phyloP scores from a whole-genome alignment of 768 basidiomycete genomes.

The Austroboletus festivus region DNA sequence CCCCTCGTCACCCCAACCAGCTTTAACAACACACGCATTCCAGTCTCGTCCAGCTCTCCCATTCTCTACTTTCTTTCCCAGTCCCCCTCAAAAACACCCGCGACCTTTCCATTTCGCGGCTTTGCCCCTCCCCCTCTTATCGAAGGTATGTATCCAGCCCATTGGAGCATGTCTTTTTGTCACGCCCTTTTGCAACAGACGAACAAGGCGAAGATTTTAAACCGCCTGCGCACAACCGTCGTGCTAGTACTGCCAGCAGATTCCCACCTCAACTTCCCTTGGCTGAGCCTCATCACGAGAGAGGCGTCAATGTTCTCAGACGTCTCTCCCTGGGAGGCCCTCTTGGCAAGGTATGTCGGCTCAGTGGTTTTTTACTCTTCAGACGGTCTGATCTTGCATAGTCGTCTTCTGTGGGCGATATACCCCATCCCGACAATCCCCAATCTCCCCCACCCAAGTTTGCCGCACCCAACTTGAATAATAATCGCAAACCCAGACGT shows the following conservation, averaged over 20 bases:
- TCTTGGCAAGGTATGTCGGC: constrained; percentile 51
- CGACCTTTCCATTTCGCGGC: constrained; percentile 60
- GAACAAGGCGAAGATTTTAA: constrained; percentile 43
- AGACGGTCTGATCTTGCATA: constrained; percentile 1
- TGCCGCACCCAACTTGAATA: constrained; percentile 35
- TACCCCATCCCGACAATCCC: constrained; percentile 32
- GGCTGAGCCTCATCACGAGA: constrained; percentile 52
- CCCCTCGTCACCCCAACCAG: constrained; percentile 51
- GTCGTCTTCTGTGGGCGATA: constrained; percentile 12
- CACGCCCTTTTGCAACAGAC: constrained; percentile 23
- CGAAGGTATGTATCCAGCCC: constrained; percentile 56
- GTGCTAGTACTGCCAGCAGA: constrained; percentile 56
- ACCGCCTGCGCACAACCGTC: constrained; percentile 50
- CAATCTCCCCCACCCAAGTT: constrained; percentile 53
- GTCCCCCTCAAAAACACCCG: constrained; percentile 50
- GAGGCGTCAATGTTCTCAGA: constrained; percentile 68
- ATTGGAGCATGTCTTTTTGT: neutral
- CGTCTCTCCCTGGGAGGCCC: constrained; percentile 69
- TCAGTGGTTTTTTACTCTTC: neutral
- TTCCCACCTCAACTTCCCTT: constrained; percentile 46
- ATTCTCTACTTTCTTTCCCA: constrained; percentile 67
- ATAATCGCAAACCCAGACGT: constrained; percentile 42
- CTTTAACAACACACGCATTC: constrained; percentile 39
- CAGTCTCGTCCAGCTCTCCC: constrained; percentile 61
- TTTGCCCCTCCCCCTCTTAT: constrained; percentile 51